A percentile compares a stretch with the other conserved stretches of the same genome.
These are phyloP conservation scores for Wickerhamiella sergipiensis DNA, from an alignment of 805 yeast species.

Conservation along the genomic window DNA sequence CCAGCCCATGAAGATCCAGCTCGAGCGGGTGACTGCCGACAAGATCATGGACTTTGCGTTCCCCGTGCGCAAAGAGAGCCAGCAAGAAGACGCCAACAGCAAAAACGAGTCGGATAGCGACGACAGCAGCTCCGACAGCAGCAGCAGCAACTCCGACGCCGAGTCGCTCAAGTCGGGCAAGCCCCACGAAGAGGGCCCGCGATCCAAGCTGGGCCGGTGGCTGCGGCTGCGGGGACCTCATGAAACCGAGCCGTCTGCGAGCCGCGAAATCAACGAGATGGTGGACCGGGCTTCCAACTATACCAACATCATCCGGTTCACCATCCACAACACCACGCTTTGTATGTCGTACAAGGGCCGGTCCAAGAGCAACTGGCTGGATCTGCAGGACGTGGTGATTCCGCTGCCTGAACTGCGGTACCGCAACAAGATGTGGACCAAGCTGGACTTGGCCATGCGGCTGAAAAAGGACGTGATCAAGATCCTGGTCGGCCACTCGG, in stretches of 20 bases:
- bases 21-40: constrained; percentile 60
- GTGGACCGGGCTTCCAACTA: constrained; percentile 58
- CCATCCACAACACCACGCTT: constrained; percentile 37
- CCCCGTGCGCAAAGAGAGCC: constrained; percentile 31
- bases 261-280: constrained; percentile 45
- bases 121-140: neutral
- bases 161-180: neutral
- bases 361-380: constrained; percentile 52
- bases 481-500: constrained; percentile 37
- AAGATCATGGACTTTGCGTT: constrained; percentile 55
- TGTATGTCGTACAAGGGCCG: constrained; percentile 50
- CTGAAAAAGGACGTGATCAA: constrained; percentile 38
- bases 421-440: constrained; percentile 55
- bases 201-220: neutral
- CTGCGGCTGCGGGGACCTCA: neutral
- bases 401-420: constrained; percentile 49
- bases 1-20: constrained; percentile 53
- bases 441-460: constrained; percentile 48
- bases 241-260: neutral
- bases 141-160: constrained; percentile 5
- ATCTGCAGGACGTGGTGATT: constrained; percentile 61
- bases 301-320: constrained; percentile 50
- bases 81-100: constrained; percentile 8
- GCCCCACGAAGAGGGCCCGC: neutral
- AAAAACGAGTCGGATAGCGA: constrained; percentile 5